Evolutionary conservation across 1,284 basidiomycete species (phyloP).

Genomic region (Papiliotrema fonsecae): DNA sequence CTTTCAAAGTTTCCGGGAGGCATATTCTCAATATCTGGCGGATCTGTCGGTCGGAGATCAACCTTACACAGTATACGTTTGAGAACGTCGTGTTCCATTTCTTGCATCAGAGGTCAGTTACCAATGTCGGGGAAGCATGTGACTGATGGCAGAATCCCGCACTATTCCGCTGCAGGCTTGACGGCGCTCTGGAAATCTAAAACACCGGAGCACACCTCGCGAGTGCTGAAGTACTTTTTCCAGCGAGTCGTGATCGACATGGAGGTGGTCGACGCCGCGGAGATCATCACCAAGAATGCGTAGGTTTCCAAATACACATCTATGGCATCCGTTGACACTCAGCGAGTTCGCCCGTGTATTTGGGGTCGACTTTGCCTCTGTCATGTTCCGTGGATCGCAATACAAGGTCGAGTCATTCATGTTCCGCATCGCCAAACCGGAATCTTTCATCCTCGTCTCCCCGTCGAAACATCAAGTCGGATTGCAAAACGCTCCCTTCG

Average conservation of each 20-base stretch:
- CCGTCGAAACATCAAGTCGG: constrained; percentile 83
- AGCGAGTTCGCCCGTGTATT: constrained; percentile 96
- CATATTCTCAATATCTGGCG: constrained; percentile 92
- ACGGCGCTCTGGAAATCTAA: constrained; percentile 67
- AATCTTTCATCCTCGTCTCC: constrained; percentile 81
- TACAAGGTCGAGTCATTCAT: constrained; percentile 99
- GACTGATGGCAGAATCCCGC: constrained; percentile 60
- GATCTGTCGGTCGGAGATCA: constrained; percentile 80
- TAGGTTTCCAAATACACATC: constrained; percentile 47
- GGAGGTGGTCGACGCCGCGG: constrained; percentile 71
- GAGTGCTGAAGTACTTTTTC: constrained; percentile 61
- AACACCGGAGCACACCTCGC: constrained; percentile 55
- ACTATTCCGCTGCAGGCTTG: constrained; percentile 64
- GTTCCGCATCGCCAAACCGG: constrained; percentile 96
- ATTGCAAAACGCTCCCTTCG: constrained; percentile 91
- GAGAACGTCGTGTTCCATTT: constrained; percentile 85
- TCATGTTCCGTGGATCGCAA: constrained; percentile 89
- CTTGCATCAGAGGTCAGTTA: constrained; percentile 61
- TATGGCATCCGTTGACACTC: constrained; percentile 2
- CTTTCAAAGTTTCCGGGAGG: constrained; percentile 77
- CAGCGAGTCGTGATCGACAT: constrained; percentile 63
- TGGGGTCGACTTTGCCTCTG: constrained; percentile 94
- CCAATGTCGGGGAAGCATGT: neutral
- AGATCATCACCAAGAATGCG: constrained; percentile 84
- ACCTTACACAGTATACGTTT: constrained; percentile 75